Conservation (phyloP, 805 yeast genomes). For the Myxozyma mucilagina region DNA sequence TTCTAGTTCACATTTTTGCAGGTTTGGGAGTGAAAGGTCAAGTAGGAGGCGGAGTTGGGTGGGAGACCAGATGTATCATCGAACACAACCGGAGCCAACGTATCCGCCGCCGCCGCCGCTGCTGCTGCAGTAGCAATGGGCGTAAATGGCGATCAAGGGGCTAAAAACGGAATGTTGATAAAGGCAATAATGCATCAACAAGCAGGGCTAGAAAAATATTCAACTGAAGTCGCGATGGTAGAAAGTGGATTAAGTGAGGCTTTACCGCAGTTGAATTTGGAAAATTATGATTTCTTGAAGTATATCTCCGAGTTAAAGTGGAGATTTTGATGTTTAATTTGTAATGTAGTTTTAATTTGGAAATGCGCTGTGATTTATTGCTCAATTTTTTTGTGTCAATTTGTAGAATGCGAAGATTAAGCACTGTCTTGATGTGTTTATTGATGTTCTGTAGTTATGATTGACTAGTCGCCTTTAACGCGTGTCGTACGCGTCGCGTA, state of each 20-base stretch:
- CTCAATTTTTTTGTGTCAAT: too few species aligned
- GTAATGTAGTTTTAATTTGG: too few species aligned
- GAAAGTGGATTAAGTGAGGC: constrained; percentile 3
- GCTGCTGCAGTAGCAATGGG: too few species aligned
- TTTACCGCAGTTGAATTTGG: constrained; percentile 13
- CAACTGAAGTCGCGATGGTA: constrained; percentile 8
- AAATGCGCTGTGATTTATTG: too few species aligned
- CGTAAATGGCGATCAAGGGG: background rate
- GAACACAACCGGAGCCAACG: background rate
- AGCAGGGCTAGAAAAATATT: constrained; percentile 3
- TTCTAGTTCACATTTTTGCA: background rate
- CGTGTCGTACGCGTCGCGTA: too few species aligned
- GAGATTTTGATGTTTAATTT: constrained; percentile 14
- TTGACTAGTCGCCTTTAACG: too few species aligned
- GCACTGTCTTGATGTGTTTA: too few species aligned
- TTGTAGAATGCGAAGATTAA: too few species aligned
- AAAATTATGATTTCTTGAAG: constrained; percentile 20
- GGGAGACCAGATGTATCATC: background rate
- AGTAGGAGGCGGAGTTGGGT: too few species aligned
- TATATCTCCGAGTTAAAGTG: constrained; percentile 17
- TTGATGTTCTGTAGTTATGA: too few species aligned
- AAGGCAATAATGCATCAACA: background rate
- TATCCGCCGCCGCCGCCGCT: background rate
- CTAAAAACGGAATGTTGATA: background rate
- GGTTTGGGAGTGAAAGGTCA: too few species aligned